phyloP scores from a whole-genome alignment of 225 moss, liverwort and hornwort genomes.

The Pseudisothecium myosuroides region DNA sequence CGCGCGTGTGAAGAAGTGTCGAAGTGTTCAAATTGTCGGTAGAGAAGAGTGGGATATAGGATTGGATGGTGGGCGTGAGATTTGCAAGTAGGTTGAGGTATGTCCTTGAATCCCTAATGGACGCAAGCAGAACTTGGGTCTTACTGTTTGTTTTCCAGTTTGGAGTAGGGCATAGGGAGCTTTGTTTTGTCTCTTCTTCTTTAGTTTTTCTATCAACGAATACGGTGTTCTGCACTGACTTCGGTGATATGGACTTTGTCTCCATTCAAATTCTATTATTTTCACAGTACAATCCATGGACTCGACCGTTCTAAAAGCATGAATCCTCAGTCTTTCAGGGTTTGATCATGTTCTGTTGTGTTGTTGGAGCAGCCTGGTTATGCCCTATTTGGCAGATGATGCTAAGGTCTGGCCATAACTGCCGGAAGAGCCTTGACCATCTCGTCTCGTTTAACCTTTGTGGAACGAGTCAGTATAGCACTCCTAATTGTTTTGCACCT shows the following conservation, averaged over 20 bases:
- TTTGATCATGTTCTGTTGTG: background rate
- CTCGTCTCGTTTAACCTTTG: background rate
- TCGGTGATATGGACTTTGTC: too few relatives aligned
- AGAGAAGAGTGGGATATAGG: background rate
- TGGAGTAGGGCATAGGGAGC: too few relatives aligned
- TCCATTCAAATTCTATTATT: too few relatives aligned
- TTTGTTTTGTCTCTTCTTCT: too few relatives aligned
- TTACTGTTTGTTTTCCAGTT: too few relatives aligned
- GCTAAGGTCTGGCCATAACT: background rate
- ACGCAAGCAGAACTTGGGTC: rapidly evolving
- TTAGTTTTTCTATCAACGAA: too few relatives aligned
- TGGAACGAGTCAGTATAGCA: background rate
- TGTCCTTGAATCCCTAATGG: background rate
- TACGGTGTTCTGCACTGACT: too few relatives aligned
- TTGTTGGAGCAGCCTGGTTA: too few relatives aligned
- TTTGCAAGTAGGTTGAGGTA: background rate
- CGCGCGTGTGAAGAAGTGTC: too few relatives aligned
- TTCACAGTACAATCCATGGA: background rate
- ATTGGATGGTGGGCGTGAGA: background rate
- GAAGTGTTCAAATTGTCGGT: background rate
- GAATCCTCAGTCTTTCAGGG: background rate
- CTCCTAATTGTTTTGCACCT: background rate
- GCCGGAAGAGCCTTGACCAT: background rate
- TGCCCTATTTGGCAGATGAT: too few relatives aligned
- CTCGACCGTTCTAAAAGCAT: background rate